phyloP scores from a whole-genome alignment of 805 yeast genomes.

The Pichia insulana region DNA sequence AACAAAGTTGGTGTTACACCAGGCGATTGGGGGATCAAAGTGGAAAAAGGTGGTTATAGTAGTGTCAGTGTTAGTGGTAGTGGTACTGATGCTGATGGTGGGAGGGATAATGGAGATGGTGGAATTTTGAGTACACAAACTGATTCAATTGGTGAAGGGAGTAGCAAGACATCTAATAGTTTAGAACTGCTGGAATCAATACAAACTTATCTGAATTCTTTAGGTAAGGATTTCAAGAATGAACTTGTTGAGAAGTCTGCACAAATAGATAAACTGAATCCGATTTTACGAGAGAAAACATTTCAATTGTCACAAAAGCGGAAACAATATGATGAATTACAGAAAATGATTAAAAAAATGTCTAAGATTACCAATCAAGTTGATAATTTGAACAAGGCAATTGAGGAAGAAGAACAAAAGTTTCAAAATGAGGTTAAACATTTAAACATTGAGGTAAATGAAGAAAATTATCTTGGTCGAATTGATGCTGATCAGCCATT shows the following conservation, averaged over 20 bases:
- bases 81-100: neutral
- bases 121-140: neutral
- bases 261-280: conserved; percentile 44
- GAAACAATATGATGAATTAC: conserved; percentile 44
- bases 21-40: conserved; percentile 69
- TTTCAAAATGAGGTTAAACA: conserved; percentile 35
- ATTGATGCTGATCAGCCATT: conserved; percentile 93
- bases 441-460: conserved; percentile 24
- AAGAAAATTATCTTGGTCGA: conserved; percentile 40
- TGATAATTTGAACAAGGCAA: conserved; percentile 52
- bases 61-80: neutral
- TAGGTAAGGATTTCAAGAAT: conserved; percentile 50
- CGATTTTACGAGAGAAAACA: conserved; percentile 50
- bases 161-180: conserved; percentile 11
- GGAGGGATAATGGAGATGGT: neutral
- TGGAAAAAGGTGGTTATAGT: conserved; percentile 12
- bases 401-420: conserved; percentile 50
- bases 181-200: conserved; percentile 42
- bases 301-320: conserved; percentile 39
- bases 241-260: conserved; percentile 48
- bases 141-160: neutral
- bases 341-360: conserved; percentile 33
- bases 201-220: conserved; percentile 38
- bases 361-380: conserved; percentile 47
- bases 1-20: conserved; percentile 86